Evolutionary conservation across 495 filamentous ascomycete species (phyloP), one percentile per base, ranked within the genome.

Genomic region (Hypoxylon rickii): DNA sequence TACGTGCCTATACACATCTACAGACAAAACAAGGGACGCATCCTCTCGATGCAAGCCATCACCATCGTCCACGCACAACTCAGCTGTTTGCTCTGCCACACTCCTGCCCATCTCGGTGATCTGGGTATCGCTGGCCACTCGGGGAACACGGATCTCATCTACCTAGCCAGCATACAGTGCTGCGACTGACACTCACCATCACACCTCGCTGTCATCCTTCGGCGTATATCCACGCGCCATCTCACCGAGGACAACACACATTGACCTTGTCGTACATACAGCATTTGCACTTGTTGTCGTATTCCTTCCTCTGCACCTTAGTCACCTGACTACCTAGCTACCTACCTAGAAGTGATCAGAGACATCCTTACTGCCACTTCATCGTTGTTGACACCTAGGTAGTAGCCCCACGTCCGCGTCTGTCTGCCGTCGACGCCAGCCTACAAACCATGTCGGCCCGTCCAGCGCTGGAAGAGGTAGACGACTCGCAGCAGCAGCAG

Each of bases 111-210:
- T 44, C 61, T 52, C 51, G 45, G 56, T 19, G 50, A 33, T 57
- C 50, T 42, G 44, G 34, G 46, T 31, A 22, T 47, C 33, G 54
- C 55, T 53, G 51, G 58, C 62, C 65, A 68, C 51, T 65, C 65
- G 65, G 65, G 57, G 61, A 65, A 51, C 55, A 16, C 57, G 57
- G 57, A 51, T 54, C 56, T 40, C 13, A 7, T 61, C 47, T 13
- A 52, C 29, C 22, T 58, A 29, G 24, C 10, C 10, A 54, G 48
- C 54, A 62, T 61, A 54, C 22, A n/a, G 31, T 16, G 39, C 53
- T 26, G 33, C 39, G 44, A 32, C 49, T 58, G 44, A 39, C 31
- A 49, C 53, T 65, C 34, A 59, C 52, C 53, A 61, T 57, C 51
- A 61, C 61, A 51, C 51, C 61, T 45, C 44, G 36, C 15, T 62